A percentile compares a stretch with the other conserved stretches of the same genome.
Conservation (phyloP, 2,329 filamentous ascomycete species). For the Myriosclerotinia curreyana region DNA sequence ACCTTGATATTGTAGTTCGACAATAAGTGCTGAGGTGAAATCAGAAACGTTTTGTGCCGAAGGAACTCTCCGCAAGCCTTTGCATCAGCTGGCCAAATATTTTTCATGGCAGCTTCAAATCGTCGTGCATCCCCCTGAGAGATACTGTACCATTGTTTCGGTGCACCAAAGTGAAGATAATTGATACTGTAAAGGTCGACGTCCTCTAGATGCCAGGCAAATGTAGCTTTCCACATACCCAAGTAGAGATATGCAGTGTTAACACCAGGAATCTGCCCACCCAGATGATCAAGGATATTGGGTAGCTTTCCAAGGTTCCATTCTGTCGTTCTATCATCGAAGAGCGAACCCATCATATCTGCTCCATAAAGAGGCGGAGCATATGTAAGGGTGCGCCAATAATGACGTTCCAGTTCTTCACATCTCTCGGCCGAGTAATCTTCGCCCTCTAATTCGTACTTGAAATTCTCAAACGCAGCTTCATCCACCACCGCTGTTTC, state of each 20-base stretch:
- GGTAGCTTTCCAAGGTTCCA: slow-evolving; percentile 97
- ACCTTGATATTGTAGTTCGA: slow-evolving; percentile 92
- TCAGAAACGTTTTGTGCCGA: slow-evolving; percentile 94
- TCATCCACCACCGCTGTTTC: slow-evolving; percentile 84
- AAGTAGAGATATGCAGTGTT: slow-evolving; percentile 98
- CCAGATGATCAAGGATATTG: slow-evolving; percentile 89
- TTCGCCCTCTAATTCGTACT: slow-evolving; percentile 81
- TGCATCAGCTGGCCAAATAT: slow-evolving; percentile 88
- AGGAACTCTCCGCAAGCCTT: slow-evolving; percentile 96
- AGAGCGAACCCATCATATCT: slow-evolving; percentile 92
- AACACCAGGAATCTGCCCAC: slow-evolving; percentile 93
- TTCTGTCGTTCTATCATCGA: slow-evolving; percentile 74
- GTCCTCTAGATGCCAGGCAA: slow-evolving; percentile 98
- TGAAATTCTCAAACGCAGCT: slow-evolving; percentile 83
- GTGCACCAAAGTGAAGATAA: slow-evolving; percentile 97
- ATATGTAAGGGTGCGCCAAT: slow-evolving; percentile 97
- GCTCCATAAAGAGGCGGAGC: slow-evolving; percentile 93
- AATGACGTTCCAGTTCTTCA: slow-evolving; percentile 88
- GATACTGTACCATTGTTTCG: slow-evolving; percentile 99
- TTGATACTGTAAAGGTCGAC: slow-evolving; percentile 99
- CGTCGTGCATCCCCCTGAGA: slow-evolving; percentile 89
- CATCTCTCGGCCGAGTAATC: slow-evolving; percentile 90
- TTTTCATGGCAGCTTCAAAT: slow-evolving; percentile 94
- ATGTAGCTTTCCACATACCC: slow-evolving; percentile 99
- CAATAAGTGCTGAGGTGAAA: slow-evolving; percentile 83